These are phyloP conservation scores for Kernera saxatilis DNA, from an alignment of 345 rosid species.

Conservation along the genomic window DNA sequence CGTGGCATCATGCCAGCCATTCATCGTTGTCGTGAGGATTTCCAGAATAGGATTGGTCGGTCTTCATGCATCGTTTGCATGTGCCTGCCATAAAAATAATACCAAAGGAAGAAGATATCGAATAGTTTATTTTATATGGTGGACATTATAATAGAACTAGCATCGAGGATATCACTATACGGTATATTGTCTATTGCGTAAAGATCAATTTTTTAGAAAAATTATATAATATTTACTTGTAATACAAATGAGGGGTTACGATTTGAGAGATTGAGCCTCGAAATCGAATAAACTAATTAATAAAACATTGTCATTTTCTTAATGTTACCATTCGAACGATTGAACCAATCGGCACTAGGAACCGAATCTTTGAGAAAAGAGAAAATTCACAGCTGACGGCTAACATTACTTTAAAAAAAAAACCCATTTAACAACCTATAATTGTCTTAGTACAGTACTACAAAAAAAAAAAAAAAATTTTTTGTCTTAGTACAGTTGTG, in stretches of 20 bases:
- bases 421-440: not conserved
- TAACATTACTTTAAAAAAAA: not conserved
- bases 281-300: not conserved
- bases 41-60: conserved; percentile 30
- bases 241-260: not conserved
- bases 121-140: conserved; percentile 11
- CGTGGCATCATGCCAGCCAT: conserved; percentile 29
- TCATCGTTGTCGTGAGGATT: conserved; percentile 20
- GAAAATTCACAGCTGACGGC: not conserved
- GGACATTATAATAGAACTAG: conserved; percentile 14
- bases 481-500: too few species aligned
- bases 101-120: not conserved
- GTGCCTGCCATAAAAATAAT: conserved; percentile 24
- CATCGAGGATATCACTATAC: conserved; percentile 13
- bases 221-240: not conserved
- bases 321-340: conserved; percentile 4
- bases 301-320: conserved; percentile 7
- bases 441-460: too few species aligned
- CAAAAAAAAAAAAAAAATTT: too few species aligned
- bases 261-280: not conserved
- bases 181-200: conserved; percentile 19
- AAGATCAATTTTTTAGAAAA: not conserved
- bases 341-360: conserved; percentile 11
- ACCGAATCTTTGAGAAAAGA: not conserved
- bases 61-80: conserved; percentile 35